phyloP scores from a whole-genome alignment of 2,329 filamentous ascomycete species.

The Lachnellula cervina region DNA sequence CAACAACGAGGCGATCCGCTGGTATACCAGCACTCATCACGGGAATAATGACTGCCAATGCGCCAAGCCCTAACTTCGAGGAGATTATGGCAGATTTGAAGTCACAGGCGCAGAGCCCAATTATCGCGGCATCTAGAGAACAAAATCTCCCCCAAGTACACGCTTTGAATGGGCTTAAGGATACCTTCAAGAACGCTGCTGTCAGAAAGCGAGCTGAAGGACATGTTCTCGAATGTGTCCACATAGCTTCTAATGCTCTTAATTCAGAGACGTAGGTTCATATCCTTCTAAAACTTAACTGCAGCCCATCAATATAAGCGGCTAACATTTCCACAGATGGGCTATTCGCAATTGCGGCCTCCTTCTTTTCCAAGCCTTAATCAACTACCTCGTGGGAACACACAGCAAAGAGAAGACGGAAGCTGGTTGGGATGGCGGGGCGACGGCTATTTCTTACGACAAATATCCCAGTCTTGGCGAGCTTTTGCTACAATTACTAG shows the following conservation, averaged over 20 bases:
- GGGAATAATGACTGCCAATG: slow-evolving; percentile 68
- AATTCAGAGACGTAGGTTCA: slow-evolving; percentile 65
- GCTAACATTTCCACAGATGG: slow-evolving; percentile 53
- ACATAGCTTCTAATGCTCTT: slow-evolving; percentile 75
- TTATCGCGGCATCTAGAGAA: slow-evolving; percentile 47
- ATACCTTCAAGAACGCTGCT: slow-evolving; percentile 80
- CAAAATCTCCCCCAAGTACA: slow-evolving; percentile 84
- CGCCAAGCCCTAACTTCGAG: slow-evolving; percentile 55
- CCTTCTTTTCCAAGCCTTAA: slow-evolving; percentile 80
- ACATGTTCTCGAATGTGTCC: slow-evolving; percentile 68
- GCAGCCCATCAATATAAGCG: neutral
- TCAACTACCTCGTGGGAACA: slow-evolving; percentile 71
- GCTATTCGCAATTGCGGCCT: slow-evolving; percentile 90
- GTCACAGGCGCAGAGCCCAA: slow-evolving; percentile 50
- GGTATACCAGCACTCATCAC: slow-evolving; percentile 85
- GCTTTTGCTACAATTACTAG: slow-evolving; percentile 60
- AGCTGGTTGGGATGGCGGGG: slow-evolving; percentile 59
- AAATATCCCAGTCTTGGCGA: slow-evolving; percentile 61
- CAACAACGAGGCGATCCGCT: slow-evolving; percentile 84
- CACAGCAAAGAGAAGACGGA: slow-evolving; percentile 62
- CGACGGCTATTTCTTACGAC: slow-evolving; percentile 62
- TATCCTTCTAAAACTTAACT: neutral
- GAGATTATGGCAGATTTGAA: slow-evolving; percentile 60
- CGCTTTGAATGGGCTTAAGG: slow-evolving; percentile 87
- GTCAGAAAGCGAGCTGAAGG: slow-evolving; percentile 68